A percentile compares a stretch with the other conserved stretches of the same genome.
Conservation (phyloP, 1,284 basidiomycete genomes). For the Ganoderma multipileum region DNA sequence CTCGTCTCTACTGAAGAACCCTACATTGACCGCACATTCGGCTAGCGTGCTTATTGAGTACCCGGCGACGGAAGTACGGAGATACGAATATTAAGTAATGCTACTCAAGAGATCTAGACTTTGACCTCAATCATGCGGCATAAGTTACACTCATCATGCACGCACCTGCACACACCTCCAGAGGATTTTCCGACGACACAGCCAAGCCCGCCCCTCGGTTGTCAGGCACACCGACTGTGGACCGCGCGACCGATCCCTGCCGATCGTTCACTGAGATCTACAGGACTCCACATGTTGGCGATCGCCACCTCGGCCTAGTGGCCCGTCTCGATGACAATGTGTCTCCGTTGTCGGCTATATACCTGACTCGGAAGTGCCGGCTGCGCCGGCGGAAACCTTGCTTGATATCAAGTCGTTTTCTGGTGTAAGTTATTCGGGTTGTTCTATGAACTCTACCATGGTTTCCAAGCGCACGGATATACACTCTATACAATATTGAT, state of each 20-base stretch:
- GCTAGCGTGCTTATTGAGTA: too few relatives aligned
- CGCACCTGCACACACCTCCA: not conserved
- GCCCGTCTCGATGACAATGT: conserved; percentile 1
- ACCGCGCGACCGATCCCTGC: not conserved
- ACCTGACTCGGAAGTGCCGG: too few relatives aligned
- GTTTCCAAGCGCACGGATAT: too few relatives aligned
- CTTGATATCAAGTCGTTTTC: too few relatives aligned
- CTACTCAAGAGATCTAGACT: not conserved
- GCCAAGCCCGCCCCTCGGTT: not conserved
- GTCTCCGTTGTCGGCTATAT: not conserved
- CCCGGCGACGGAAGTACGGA: not conserved
- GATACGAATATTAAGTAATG: not conserved
- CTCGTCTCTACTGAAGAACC: not conserved
- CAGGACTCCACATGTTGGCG: not conserved
- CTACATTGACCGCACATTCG: not conserved
- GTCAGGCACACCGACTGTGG: not conserved
- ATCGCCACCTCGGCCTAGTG: not conserved
- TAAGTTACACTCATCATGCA: too few relatives aligned
- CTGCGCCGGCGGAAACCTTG: too few relatives aligned
- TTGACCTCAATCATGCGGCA: not conserved
- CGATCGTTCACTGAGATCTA: not conserved
- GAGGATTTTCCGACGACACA: not conserved
- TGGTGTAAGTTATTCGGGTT: too few relatives aligned
- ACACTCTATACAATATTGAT: too few relatives aligned
- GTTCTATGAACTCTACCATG: too few relatives aligned